These are phyloP conservation scores for Quercus alba DNA, from an alignment of 306 rosid genomes.

Conservation along the genomic window DNA sequence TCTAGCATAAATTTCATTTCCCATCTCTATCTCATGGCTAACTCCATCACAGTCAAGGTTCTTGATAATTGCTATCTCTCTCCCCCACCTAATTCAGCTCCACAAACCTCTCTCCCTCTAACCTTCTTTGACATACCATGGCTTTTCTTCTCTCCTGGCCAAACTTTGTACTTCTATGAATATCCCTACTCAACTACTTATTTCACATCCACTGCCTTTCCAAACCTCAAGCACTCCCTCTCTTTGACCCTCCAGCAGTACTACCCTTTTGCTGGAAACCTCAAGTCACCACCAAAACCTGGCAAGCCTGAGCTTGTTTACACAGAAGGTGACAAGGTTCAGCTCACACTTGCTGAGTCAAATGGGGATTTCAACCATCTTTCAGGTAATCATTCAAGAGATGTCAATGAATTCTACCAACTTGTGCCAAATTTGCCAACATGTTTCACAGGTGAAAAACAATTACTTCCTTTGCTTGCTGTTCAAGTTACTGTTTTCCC, in stretches of 20 bases:
- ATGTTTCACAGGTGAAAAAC: background rate
- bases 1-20: background rate
- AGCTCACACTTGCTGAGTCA: constrained; percentile 22
- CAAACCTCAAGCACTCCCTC: constrained; percentile 46
- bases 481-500: constrained; percentile 43
- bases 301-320: constrained; percentile 32
- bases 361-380: constrained; percentile 26
- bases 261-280: constrained; percentile 42
- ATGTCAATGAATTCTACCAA: constrained; percentile 13
- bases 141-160: constrained; percentile 53
- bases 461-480: constrained; percentile 33
- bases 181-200: constrained; percentile 21
- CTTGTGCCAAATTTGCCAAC: constrained; percentile 34
- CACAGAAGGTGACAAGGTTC: constrained; percentile 16
- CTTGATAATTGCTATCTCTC: constrained; percentile 31
- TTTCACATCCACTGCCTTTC: constrained; percentile 35
- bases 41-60: background rate
- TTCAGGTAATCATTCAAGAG: constrained; percentile 19
- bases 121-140: constrained; percentile 54
- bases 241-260: constrained; percentile 43
- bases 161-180: constrained; percentile 49
- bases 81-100: constrained; percentile 22
- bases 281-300: constrained; percentile 7
- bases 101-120: constrained; percentile 33
- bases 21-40: background rate